phyloP scores from a whole-genome alignment of 768 basidiomycete genomes.

The Tubosaeta sp. region DNA sequence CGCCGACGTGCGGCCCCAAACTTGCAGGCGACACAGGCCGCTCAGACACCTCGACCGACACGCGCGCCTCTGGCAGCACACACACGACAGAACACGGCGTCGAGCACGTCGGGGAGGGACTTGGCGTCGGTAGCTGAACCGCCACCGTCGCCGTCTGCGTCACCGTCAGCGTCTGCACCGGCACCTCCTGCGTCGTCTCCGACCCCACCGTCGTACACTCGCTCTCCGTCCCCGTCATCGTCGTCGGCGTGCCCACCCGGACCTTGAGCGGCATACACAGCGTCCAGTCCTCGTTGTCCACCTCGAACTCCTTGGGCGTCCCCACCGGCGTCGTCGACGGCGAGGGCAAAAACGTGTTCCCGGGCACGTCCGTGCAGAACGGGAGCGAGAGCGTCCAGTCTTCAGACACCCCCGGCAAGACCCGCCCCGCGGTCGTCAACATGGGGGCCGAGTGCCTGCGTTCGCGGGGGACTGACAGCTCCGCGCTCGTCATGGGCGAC shows the following conservation, averaged over 20 bases:
- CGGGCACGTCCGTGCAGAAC: slow-evolving; percentile 26
- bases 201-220: slow-evolving; percentile 1
- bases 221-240: not conserved
- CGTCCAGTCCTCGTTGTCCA: slow-evolving; percentile 27
- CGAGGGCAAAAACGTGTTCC: slow-evolving; percentile 13
- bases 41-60: not conserved
- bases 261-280: slow-evolving; percentile 30
- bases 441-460: slow-evolving; percentile 30
- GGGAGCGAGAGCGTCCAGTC: slow-evolving; percentile 32
- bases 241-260: not conserved
- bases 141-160: not conserved
- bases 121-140: slow-evolving; percentile 25
- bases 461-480: slow-evolving; percentile 23
- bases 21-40: slow-evolving; percentile 19
- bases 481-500: slow-evolving; percentile 8
- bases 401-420: not conserved
- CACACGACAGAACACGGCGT: not conserved
- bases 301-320: not conserved
- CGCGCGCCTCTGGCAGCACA: slow-evolving; percentile 7
- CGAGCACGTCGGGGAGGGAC: slow-evolving; percentile 23
- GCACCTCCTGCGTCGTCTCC: not conserved
- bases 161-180: not conserved
- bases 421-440: slow-evolving; percentile 8
- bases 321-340: not conserved
- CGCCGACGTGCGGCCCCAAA: slow-evolving; percentile 25